Evolutionary conservation across 345 rosid species (phyloP).

Genomic region (Noccaea caerulescens): DNA sequence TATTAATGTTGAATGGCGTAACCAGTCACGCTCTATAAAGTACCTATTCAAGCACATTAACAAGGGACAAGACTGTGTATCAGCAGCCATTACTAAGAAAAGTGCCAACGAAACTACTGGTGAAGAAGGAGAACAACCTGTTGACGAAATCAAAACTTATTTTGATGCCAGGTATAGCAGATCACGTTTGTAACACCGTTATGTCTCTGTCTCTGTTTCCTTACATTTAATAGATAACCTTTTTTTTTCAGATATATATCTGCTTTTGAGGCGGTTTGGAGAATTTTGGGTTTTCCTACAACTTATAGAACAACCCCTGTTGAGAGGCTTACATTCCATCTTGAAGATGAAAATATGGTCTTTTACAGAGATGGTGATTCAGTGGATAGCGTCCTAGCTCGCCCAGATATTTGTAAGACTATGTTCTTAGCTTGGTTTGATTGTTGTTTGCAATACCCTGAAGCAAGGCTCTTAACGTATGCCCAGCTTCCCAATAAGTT

Average conservation of each 20-base stretch:
- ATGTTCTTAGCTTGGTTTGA: conserved; percentile 4
- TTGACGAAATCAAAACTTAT: background rate
- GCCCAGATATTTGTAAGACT: background rate
- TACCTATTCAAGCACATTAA: background rate
- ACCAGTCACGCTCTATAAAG: background rate
- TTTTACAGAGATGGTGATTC: background rate
- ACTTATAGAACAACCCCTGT: background rate
- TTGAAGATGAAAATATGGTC: background rate
- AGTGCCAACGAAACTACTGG: no score
- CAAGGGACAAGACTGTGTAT: background rate
- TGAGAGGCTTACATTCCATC: background rate
- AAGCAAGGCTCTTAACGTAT: background rate
- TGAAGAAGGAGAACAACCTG: background rate
- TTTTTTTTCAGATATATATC: no score
- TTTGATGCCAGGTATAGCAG: background rate
- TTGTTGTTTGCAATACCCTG: background rate
- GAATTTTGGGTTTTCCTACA: background rate
- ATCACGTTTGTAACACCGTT: no score
- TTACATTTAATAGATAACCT: no score
- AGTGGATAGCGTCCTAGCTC: background rate
- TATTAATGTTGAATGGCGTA: background rate
- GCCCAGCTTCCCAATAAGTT: background rate
- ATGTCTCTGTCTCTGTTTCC: no score
- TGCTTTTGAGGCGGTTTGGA: background rate
- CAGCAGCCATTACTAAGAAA: background rate